Evolutionary conservation across 345 rosid species (phyloP).

Genomic region (Citrus glauca): DNA sequence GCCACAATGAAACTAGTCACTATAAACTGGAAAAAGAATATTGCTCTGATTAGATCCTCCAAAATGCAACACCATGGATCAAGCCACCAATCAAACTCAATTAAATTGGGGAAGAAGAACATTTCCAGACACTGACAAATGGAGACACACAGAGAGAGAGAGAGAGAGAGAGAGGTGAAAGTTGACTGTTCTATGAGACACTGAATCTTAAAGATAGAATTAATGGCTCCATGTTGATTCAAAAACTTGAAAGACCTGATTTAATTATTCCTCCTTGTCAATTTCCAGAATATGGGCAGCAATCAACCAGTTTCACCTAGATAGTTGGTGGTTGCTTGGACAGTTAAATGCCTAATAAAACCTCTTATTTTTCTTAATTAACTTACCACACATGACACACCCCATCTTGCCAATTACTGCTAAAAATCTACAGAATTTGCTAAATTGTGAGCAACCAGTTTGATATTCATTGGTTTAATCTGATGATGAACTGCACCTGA

Average conservation of each 20-base stretch:
- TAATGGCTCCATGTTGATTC: not conserved
- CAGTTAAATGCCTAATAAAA: not conserved
- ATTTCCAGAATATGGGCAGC: not conserved
- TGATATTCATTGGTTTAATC: not conserved
- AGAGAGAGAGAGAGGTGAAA: not conserved
- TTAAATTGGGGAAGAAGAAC: not conserved
- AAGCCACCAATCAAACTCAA: not conserved
- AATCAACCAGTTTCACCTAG: not conserved
- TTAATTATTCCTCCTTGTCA: not conserved
- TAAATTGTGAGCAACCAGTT: not conserved
- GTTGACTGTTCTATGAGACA: not conserved
- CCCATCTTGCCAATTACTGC: not conserved
- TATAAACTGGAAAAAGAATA: conserved; percentile 15
- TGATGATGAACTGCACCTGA: not conserved
- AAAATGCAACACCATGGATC: not conserved
- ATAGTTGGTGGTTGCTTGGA: not conserved
- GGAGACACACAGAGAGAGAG: not conserved
- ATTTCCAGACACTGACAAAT: not conserved
- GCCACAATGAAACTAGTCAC: conserved; percentile 27
- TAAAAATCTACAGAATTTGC: not conserved
- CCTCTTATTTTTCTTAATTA: not conserved
- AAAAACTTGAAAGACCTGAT: not conserved
- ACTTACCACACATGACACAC: not conserved
- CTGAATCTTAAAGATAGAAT: not conserved
- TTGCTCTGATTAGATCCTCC: conserved; percentile 9